Percentiles rank a stretch among this genome's conserved stretches.
Conservation (phyloP, 345 rosid genomes). For the Aegle marmelos region DNA sequence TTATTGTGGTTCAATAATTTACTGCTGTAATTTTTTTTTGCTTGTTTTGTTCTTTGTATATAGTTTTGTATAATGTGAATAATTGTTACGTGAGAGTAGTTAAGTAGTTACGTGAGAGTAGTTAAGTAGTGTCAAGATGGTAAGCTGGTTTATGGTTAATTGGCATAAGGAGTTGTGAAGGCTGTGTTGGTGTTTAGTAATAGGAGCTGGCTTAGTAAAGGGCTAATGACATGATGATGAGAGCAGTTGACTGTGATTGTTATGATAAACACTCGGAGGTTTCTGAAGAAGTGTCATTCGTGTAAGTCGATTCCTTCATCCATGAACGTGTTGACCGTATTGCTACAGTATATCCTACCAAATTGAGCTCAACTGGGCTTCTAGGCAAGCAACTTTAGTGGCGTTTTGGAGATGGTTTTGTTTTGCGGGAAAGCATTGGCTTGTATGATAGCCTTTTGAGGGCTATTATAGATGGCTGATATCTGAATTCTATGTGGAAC, state of each 20-base stretch:
- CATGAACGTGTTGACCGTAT: not conserved
- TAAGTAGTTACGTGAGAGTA: too few species aligned
- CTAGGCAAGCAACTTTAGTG: too few species aligned
- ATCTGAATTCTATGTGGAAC: not conserved
- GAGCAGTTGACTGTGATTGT: not conserved
- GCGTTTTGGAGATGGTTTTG: not conserved
- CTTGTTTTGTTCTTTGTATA: not conserved
- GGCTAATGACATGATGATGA: not conserved
- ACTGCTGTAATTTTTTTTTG: not conserved
- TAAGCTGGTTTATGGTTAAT: not conserved
- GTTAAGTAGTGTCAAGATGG: not conserved
- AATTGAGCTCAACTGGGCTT: too few species aligned
- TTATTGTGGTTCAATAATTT: not conserved
- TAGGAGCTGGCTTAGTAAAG: not conserved
- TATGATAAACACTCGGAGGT: not conserved
- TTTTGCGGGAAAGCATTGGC: not conserved
- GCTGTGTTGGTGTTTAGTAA: not conserved
- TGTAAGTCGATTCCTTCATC: not conserved
- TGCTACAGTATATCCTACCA: not conserved
- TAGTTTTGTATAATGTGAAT: not conserved
- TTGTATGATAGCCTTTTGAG: not conserved
- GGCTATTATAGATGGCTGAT: too few species aligned
- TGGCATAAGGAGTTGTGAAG: not conserved
- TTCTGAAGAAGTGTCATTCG: not conserved
- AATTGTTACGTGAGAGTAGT: not conserved